Base-by-base conservation (phyloP, 345 rosid genomes). In the Streptanthus diversifolius region DNA sequence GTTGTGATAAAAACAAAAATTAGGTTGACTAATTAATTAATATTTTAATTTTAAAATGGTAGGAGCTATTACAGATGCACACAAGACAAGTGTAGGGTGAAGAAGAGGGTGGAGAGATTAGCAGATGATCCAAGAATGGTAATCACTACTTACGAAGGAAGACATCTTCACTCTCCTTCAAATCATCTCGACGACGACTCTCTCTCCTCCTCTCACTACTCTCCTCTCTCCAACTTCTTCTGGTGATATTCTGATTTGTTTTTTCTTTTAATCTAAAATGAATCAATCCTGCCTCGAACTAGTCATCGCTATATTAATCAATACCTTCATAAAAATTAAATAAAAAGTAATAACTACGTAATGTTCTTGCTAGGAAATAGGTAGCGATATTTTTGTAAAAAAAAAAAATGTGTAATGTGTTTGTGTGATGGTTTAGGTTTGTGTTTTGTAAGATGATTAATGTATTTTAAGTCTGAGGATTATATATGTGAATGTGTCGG, bases 91-190 rank as follows among this genome's bases (percentile, higher is more conserved):
- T 95, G 99, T 77, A 79, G 88, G 4, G 99, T 95, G 47, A 95
- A 95, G 90, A 95, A 95, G 79, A 79, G 99, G 27, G 99, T 95
- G 58, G 99, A 95, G 80, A 84, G 99, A 85, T 79, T 95, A 80
- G 98, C 98, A 0, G 99, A 95, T 72, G 99, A 95, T 73, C 98
- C 98, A 47, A 84, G 98, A 77, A 95, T 95, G 99, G 99, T 95
- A 37, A 95, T 95, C 44, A 95, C 99, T 39, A 91, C 99, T 25
- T 95, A 95, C 56, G 99, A 95, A 80, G 99, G 99, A 30, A 82
- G 99, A 59, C 99, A 95, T 30, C 85, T 66, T 48, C 99, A 95
- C 73, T 87, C 93, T 5, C 99, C 99, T 0, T 88, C 98, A 2
- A 89, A 83, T 8, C 92, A 91, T 64, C 80, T 75, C 1, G 96